These are phyloP conservation scores for Spergularia bocconei DNA, from an alignment of 148 eudicot genomes.

Conservation along the genomic window DNA sequence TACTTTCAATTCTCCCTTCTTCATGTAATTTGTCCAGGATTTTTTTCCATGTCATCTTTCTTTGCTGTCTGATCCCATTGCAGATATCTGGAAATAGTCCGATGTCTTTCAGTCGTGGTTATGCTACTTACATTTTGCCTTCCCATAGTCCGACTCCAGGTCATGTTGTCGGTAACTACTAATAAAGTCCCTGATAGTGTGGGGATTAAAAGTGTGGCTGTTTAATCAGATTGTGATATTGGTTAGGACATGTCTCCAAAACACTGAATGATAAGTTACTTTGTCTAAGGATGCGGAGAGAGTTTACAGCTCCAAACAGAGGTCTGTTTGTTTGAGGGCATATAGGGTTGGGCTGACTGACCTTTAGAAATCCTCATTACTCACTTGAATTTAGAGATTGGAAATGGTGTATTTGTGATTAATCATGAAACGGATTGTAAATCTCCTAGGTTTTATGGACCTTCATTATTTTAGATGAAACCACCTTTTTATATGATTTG, in stretches of 20 bases:
- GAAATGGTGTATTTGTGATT: background rate
- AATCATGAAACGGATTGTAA: background rate
- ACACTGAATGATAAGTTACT: background rate
- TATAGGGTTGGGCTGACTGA: background rate
- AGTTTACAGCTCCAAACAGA: background rate
- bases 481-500: too few relatives aligned
- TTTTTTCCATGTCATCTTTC: too few relatives aligned
- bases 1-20: too few relatives aligned
- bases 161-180: too few relatives aligned
- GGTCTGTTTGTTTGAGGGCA: background rate
- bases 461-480: background rate
- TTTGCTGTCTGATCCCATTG: too few relatives aligned
- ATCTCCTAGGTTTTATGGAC: background rate
- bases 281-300: background rate
- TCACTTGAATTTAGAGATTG: background rate
- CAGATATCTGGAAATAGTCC: too few relatives aligned
- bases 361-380: background rate
- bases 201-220: constrained; percentile 1
- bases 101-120: too few relatives aligned
- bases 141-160: too few relatives aligned
- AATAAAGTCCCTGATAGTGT: background rate
- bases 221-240: background rate
- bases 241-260: background rate
- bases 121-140: too few relatives aligned
- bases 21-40: too few relatives aligned